Conservation (phyloP, 164 flowering plant species). For the Stephania cephalantha region DNA sequence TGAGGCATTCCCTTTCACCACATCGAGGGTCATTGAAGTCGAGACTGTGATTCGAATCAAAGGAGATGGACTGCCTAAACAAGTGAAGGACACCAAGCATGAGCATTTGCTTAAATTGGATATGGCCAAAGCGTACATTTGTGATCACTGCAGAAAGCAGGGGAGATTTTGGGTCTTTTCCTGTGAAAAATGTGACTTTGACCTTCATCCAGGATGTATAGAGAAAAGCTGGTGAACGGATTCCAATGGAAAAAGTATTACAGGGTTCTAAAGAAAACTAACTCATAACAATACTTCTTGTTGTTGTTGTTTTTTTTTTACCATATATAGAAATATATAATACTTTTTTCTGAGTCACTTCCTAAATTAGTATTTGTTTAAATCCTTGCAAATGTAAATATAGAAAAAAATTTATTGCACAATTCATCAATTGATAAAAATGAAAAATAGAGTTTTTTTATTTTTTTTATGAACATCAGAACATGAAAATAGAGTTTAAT, state of each 20-base stretch:
- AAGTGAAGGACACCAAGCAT: conserved; percentile 45
- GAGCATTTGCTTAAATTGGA: conserved; percentile 51
- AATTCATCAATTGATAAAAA: too few species aligned
- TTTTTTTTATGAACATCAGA: too few species aligned
- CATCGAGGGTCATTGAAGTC: conserved; percentile 35
- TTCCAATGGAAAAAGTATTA: background rate
- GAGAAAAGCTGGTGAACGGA: conserved; percentile 15
- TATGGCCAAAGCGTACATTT: conserved; percentile 52
- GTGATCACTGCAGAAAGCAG: conserved; percentile 39
- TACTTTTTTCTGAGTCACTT: too few species aligned
- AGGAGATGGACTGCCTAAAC: conserved; percentile 37
- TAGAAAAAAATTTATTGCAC: too few species aligned
- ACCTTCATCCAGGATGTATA: conserved; percentile 53
- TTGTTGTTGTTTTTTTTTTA: too few species aligned
- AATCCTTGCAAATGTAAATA: too few species aligned
- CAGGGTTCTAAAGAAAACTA: too few species aligned
- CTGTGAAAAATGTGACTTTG: conserved; percentile 48
- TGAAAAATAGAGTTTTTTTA: too few species aligned
- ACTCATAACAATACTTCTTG: too few species aligned
- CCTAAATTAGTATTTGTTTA: too few species aligned
- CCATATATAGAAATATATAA: too few species aligned
- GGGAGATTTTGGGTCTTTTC: conserved; percentile 63
- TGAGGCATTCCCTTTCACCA: conserved; percentile 49
- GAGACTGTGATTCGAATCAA: conserved; percentile 33
- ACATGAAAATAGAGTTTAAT: too few species aligned